Percentiles rank a stretch among this genome's conserved stretches.
phyloP scores from a whole-genome alignment of 352 stramenopile species.

The Phytophthora colocasiae region DNA sequence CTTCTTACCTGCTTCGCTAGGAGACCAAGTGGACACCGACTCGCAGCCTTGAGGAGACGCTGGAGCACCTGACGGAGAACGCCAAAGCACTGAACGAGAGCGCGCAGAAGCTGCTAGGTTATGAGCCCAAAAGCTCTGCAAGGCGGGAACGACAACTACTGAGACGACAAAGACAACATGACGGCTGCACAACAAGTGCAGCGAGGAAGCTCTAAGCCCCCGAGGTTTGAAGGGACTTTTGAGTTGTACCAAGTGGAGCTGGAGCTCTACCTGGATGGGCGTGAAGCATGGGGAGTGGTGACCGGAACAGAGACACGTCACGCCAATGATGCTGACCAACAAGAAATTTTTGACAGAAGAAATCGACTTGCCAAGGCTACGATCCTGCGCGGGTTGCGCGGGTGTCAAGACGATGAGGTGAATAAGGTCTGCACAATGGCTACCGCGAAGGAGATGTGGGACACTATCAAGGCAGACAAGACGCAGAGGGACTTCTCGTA shows the following conservation, averaged over 20 bases:
- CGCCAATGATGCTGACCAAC: background rate
- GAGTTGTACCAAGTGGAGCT: background rate
- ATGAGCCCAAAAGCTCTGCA: no score
- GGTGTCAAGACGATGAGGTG: background rate
- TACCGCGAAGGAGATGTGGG: background rate
- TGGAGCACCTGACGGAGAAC: no score
- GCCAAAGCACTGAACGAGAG: no score
- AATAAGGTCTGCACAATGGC: background rate
- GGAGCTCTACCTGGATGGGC: background rate
- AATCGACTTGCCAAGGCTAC: background rate
- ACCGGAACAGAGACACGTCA: background rate
- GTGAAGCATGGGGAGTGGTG: background rate
- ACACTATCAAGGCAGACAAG: background rate
- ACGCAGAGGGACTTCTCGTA: slow-evolving; percentile 7
- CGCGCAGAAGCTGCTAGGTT: no score
- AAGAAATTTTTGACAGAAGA: background rate
- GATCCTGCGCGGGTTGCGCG: background rate
- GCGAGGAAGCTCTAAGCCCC: background rate
- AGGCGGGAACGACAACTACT: no score
- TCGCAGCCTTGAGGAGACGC: no score
- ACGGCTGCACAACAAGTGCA: no score
- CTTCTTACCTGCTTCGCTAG: no score
- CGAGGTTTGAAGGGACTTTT: background rate
- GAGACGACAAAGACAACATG: no score
- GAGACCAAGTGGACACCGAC: no score